phyloP scores from a whole-genome alignment of 2,329 filamentous ascomycete genomes.

The Trichoderma sp. region DNA sequence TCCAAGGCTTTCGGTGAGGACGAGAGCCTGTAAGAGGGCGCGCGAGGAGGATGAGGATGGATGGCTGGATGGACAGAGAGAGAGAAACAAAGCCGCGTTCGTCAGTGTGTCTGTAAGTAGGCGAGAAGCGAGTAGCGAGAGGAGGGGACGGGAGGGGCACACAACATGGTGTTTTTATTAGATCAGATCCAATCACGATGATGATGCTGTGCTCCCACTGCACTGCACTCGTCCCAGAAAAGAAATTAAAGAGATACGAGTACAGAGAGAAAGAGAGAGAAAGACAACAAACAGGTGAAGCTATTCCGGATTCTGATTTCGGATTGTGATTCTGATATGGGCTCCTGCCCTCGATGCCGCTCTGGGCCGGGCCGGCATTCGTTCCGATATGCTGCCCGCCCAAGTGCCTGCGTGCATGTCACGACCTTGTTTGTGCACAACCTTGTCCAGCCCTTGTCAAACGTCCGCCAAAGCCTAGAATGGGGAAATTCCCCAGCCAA shows the following conservation, averaged over 20 bases:
- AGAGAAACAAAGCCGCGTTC: background rate
- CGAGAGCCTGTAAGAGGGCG: background rate
- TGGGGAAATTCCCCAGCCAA: background rate
- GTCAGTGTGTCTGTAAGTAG: background rate
- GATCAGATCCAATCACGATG: background rate
- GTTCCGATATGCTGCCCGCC: constrained; percentile 14
- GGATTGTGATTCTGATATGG: background rate
- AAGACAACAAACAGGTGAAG: background rate
- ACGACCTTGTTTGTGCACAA: background rate
- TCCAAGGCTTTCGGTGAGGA: background rate
- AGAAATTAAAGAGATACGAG: background rate
- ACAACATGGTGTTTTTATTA: background rate
- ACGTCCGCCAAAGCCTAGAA: too few relatives aligned
- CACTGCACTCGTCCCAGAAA: background rate
- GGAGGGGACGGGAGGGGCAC: background rate
- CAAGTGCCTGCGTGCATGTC: background rate
- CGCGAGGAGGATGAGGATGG: background rate
- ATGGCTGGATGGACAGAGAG: background rate
- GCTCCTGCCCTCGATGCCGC: background rate
- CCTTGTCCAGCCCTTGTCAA: background rate
- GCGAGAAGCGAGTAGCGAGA: background rate
- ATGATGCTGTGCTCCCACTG: background rate
- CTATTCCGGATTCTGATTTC: background rate
- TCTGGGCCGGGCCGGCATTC: constrained; percentile 14
- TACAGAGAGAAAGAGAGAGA: background rate